phyloP scores from a whole-genome alignment of 352 stramenopile species.

The Phytophthora constricta region DNA sequence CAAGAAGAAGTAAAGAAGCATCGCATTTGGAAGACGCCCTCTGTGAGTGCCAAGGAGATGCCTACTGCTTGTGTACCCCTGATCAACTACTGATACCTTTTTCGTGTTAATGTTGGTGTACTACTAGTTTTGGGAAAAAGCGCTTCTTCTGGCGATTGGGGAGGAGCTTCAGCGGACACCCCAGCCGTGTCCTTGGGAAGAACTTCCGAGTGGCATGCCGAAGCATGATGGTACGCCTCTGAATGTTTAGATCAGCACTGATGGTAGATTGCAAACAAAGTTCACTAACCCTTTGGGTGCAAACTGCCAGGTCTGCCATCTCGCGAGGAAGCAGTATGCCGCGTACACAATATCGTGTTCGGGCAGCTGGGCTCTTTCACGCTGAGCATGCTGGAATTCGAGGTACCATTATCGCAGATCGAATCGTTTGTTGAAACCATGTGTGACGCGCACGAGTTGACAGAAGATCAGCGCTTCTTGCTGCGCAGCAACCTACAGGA shows the following conservation, averaged over 20 bases:
- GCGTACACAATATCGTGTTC: constrained; percentile 91
- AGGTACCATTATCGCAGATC: constrained; percentile 79
- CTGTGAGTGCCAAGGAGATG: constrained; percentile 34
- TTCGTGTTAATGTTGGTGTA: not conserved
- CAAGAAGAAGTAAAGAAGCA: constrained; percentile 89
- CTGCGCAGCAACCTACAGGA: constrained; percentile 83
- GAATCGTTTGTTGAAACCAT: constrained; percentile 89
- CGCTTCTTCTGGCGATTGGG: constrained; percentile 78
- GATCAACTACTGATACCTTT: not conserved
- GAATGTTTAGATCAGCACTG: constrained; percentile 2
- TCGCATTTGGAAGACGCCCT: constrained; percentile 83
- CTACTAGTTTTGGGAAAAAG: constrained; percentile 86
- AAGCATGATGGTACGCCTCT: constrained; percentile 54
- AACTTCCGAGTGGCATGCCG: constrained; percentile 59
- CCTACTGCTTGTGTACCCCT: not conserved
- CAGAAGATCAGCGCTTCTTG: constrained; percentile 85
- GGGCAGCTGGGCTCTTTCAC: constrained; percentile 87
- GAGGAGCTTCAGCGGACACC: constrained; percentile 85
- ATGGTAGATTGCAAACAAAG: too few species aligned
- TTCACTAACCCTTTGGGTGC: too few species aligned
- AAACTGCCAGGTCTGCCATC: constrained; percentile 51
- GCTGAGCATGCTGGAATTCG: constrained; percentile 89
- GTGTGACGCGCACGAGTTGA: constrained; percentile 87
- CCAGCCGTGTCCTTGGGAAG: constrained; percentile 80
- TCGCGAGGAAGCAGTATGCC: constrained; percentile 81